Conservation (phyloP, 2,329 filamentous ascomycete genomes). For the Apiospora kogelbergensis region DNA sequence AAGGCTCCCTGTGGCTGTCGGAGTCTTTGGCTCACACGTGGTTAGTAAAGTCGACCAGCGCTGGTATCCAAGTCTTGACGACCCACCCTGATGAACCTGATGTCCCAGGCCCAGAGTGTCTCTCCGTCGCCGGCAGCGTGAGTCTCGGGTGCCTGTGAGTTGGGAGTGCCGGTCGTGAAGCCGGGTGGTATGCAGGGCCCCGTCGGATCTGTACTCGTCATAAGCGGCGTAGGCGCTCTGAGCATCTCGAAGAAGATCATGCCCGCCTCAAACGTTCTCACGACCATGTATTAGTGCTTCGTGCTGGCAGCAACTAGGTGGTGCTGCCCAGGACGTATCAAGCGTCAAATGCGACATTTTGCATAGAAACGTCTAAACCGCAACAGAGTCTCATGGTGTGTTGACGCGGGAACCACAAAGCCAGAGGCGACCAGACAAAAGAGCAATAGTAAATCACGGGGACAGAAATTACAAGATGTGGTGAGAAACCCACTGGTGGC, state of each 20-base stretch:
- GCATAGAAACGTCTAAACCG: neutral
- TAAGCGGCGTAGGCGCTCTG: neutral
- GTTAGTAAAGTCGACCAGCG: neutral
- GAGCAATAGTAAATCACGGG: neutral
- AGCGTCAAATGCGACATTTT: conserved; percentile 5
- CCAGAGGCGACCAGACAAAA: neutral
- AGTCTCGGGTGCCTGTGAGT: neutral
- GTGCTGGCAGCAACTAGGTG: conserved; percentile 5
- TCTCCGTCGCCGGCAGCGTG: neutral
- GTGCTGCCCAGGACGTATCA: neutral
- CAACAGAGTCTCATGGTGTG: neutral
- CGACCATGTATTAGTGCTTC: neutral
- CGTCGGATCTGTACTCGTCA: neutral
- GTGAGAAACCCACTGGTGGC: neutral
- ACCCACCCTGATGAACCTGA: conserved; percentile 1
- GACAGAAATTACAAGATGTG: neutral
- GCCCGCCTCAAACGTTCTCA: neutral
- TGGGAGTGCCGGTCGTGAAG: neutral
- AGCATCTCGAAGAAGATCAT: neutral
- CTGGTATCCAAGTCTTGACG: neutral
- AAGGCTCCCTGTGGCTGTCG: neutral
- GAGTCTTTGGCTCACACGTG: neutral
- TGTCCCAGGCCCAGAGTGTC: neutral
- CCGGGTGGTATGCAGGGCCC: conserved; percentile 1
- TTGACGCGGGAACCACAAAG: neutral